Base-by-base conservation (phyloP, 495 filamentous ascomycete genomes). In the Cenococcum geophilum region DNA sequence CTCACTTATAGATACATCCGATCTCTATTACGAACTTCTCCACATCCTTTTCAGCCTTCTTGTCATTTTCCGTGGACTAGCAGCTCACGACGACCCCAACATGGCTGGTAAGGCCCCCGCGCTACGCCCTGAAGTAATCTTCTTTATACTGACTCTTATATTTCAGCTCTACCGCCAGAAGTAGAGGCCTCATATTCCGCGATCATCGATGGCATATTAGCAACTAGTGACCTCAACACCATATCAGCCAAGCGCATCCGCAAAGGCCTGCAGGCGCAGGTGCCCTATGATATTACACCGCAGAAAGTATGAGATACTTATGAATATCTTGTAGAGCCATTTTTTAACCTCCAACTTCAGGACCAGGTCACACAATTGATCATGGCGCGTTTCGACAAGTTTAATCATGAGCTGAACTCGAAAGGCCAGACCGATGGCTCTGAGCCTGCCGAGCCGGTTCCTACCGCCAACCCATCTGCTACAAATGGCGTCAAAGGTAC, bases 201-300 rank as follows among this genome's bases (percentile, higher is more conserved):
- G 65, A 88, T 97, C 75, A 97, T 98, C 72, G 93, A 98, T 71
- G 82, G 77, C n/a, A 96, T 98, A 65, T 80, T 98, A 22, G 82
- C 80, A 14, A 80, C 79, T 27, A 88, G 89, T 63, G 91, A 98
- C 67, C 82, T 98, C 47, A 82, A 87, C 58, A 96, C 91, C 36
- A 87, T 98, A 61, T 95, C 93, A 25, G 88, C 90, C 64, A 97
- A 97, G 76, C 84, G 86, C 71, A 89, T 97, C 68, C 88, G 93
- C 63, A 88, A 90, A 73, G 88, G 86, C 25, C 80, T 98, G 5
- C 86, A 92, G 73, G 83, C 82, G 60, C 80, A 78, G 42, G 80
- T 91, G 42, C 82, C 86, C 59, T 83, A 90, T 78, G 92, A 98
- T 74, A 81, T 97, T 70, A 87, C 85, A 57, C 79, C 83, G 21